A percentile compares a stretch with the other conserved stretches of the same genome.
Evolutionary conservation across 2,329 filamentous ascomycete species (phyloP).

Genomic region (Fusarium zealandicum): DNA sequence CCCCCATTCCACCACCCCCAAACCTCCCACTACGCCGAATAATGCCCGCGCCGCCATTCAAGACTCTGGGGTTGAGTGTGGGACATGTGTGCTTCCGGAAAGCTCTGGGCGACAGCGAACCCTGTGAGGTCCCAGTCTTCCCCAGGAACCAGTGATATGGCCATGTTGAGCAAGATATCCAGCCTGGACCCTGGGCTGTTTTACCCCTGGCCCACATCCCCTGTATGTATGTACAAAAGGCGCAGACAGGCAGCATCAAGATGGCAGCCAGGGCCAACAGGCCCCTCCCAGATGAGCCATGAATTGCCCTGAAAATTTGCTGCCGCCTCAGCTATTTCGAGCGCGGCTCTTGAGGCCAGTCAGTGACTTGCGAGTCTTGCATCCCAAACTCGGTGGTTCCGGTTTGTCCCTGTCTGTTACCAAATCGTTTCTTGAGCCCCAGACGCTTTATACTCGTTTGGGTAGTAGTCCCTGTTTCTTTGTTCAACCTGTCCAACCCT

Average conservation of each 20-base stretch:
- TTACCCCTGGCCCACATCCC: slow-evolving; percentile 16
- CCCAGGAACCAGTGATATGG: slow-evolving; percentile 26
- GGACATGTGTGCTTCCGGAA: slow-evolving; percentile 15
- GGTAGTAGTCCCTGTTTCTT: slow-evolving; percentile 32
- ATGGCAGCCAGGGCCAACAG: slow-evolving; percentile 6
- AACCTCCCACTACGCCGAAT: slow-evolving; percentile 34
- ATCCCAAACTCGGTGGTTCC: slow-evolving; percentile 31
- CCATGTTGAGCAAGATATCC: background rate
- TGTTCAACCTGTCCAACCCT: slow-evolving; percentile 32
- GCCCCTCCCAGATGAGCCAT: no score
- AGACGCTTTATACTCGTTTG: slow-evolving; percentile 25
- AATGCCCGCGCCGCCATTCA: slow-evolving; percentile 28
- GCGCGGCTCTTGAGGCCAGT: slow-evolving; percentile 17
- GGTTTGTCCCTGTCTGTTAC: slow-evolving; percentile 41
- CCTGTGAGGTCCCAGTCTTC: slow-evolving; percentile 8
- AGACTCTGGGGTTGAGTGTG: slow-evolving; percentile 35
- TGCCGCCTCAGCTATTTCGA: slow-evolving; percentile 28
- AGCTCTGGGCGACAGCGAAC: background rate
- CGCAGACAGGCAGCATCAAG: slow-evolving; percentile 24
- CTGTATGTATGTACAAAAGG: slow-evolving; percentile 21
- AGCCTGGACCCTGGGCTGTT: slow-evolving; percentile 9
- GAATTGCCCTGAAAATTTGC: slow-evolving; percentile 16
- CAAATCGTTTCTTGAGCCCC: slow-evolving; percentile 39
- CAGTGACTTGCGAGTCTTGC: slow-evolving; percentile 2
- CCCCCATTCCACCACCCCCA: slow-evolving; percentile 19